Percentiles rank a stretch among this genome's conserved stretches.
Conservation (phyloP, 2,329 filamentous ascomycete genomes). For the Arthrobotrys iridis region DNA sequence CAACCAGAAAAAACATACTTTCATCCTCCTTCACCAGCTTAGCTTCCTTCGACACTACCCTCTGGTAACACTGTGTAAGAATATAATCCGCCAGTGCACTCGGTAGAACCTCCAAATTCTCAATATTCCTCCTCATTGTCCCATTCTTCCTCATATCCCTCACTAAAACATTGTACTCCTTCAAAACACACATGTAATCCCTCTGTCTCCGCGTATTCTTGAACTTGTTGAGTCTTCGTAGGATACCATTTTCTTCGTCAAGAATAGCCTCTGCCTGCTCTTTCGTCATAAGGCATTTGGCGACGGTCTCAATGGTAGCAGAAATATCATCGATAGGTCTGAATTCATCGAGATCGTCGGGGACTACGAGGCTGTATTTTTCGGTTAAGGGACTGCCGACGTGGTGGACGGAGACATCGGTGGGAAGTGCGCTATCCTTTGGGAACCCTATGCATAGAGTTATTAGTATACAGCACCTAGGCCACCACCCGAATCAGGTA, state of each 20-base stretch:
- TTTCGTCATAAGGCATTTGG: conserved; percentile 72
- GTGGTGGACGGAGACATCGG: conserved; percentile 78
- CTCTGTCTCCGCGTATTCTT: conserved; percentile 71
- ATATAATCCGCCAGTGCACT: conserved; percentile 81
- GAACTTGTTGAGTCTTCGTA: conserved; percentile 79
- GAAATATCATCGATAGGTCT: conserved; percentile 78
- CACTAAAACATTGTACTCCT: conserved; percentile 80
- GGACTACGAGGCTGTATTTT: conserved; percentile 80
- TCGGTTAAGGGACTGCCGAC: conserved; percentile 77
- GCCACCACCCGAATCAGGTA: background rate
- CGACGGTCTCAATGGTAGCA: conserved; percentile 74
- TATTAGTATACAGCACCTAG: background rate
- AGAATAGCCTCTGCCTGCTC: conserved; percentile 63
- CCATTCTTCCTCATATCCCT: conserved; percentile 74
- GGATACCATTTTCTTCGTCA: conserved; percentile 70
- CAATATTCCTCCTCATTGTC: conserved; percentile 76
- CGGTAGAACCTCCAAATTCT: conserved; percentile 74
- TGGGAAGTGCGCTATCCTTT: conserved; percentile 66
- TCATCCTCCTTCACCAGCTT: conserved; percentile 85
- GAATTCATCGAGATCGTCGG: conserved; percentile 81
- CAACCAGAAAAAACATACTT: conserved; percentile 42
- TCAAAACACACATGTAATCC: conserved; percentile 77
- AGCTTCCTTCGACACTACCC: conserved; percentile 88
- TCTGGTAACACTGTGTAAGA: conserved; percentile 86
- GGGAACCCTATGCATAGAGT: conserved; percentile 57